These are phyloP conservation scores for Crepidotus variabilis DNA, from an alignment of 768 basidiomycete genomes.

Conservation along the genomic window DNA sequence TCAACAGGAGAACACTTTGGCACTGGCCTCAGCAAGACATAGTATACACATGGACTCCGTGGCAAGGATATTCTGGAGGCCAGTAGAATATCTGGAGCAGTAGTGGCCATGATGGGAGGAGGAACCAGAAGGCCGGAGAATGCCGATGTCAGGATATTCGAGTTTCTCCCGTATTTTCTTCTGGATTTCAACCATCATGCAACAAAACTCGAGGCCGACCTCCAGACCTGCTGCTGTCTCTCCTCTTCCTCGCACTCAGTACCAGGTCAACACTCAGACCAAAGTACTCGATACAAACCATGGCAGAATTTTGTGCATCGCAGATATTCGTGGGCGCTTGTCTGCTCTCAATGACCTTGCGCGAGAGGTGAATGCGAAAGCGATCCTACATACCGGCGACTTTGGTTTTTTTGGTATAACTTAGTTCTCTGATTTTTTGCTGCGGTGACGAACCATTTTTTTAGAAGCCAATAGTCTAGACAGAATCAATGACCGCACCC, in stretches of 20 bases:
- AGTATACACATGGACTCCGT: conserved; percentile 36
- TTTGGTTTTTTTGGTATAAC: conserved; percentile 93
- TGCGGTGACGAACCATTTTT: conserved; percentile 1
- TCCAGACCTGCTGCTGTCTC: conserved; percentile 57
- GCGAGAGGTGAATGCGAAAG: conserved; percentile 81
- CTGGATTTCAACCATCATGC: conserved; percentile 31
- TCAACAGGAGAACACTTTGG: conserved; percentile 27
- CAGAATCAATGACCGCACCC: conserved; percentile 91
- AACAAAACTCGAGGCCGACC: conserved; percentile 52
- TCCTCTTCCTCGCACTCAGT: conserved; percentile 41
- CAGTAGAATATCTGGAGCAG: conserved; percentile 34
- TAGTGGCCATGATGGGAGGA: neutral
- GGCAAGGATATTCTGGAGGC: conserved; percentile 46
- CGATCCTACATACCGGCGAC: conserved; percentile 96
- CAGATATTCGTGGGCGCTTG: conserved; percentile 87
- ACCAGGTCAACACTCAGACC: conserved; percentile 70
- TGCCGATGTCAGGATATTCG: conserved; percentile 8
- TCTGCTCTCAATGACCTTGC: conserved; percentile 90
- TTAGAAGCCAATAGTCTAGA: conserved; percentile 77
- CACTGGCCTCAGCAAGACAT: conserved; percentile 34
- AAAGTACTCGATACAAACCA: conserved; percentile 75
- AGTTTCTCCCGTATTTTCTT: neutral
- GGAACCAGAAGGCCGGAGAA: conserved; percentile 12
- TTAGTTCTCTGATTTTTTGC: conserved; percentile 1
- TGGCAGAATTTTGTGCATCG: conserved; percentile 90